A percentile compares a stretch with the other conserved stretches of the same genome.
Conservation (phyloP, 2,329 filamentous ascomycete genomes). For the Xylariaceae sp. region DNA sequence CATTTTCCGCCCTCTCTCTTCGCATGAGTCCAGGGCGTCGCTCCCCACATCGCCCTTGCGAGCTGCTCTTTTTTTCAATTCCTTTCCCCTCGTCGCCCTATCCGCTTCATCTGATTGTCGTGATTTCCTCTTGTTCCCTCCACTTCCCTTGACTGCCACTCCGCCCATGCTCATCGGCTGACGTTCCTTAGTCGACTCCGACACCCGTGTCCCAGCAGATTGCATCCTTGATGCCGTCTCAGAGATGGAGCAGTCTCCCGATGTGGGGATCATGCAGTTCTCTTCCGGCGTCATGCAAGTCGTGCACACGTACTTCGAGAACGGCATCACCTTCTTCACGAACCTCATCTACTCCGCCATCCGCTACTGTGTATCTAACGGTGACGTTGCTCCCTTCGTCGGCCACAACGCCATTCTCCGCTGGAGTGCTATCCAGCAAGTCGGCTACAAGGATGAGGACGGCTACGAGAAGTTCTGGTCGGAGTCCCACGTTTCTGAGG, state of each 20-base stretch:
- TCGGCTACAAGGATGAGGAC: constrained; percentile 52
- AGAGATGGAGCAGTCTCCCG: constrained; percentile 66
- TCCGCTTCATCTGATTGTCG: no score
- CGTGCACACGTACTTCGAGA: constrained; percentile 68
- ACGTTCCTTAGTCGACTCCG: constrained; percentile 56
- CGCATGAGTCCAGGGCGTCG: no score
- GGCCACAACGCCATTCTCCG: constrained; percentile 74
- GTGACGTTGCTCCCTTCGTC: constrained; percentile 71
- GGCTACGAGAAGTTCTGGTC: constrained; percentile 68
- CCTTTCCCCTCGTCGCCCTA: no score
- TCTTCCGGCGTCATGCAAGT: constrained; percentile 75
- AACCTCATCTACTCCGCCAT: constrained; percentile 74
- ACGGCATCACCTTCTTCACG: constrained; percentile 69
- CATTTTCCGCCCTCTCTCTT: neutral
- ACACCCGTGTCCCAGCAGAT: constrained; percentile 64
- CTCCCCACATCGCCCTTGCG: no score
- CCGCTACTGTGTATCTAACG: constrained; percentile 64
- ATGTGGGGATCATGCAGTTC: constrained; percentile 69
- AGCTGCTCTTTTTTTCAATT: no score
- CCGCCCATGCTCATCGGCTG: no score
- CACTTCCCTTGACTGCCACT: no score
- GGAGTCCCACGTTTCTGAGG: constrained; percentile 70
- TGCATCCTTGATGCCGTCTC: constrained; percentile 65
- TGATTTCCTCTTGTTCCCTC: no score
- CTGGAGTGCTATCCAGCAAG: constrained; percentile 60